Conservation (phyloP, 306 rosid species). For the Castanospermum australe region DNA sequence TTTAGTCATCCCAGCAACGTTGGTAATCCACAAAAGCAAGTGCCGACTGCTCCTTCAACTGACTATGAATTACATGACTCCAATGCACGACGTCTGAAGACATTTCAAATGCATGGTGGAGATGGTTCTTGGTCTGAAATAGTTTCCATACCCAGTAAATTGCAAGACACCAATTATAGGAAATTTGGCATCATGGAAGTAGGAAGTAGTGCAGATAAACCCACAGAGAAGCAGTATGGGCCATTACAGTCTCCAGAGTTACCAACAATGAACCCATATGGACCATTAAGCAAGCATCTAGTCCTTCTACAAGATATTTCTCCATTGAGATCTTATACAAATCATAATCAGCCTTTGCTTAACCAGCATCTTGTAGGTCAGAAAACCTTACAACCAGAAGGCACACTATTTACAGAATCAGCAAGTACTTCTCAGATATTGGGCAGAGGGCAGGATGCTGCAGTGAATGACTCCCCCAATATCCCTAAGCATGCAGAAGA, state of each 20-base stretch:
- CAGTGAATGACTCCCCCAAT: conserved; percentile 17
- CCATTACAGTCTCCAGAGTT: conserved; percentile 24
- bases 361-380: conserved; percentile 21
- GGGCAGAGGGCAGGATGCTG: conserved; percentile 18
- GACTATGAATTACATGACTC: conserved; percentile 23
- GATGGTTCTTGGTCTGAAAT: conserved; percentile 45
- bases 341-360: conserved; percentile 11
- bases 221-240: conserved; percentile 23
- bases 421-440: conserved; percentile 12
- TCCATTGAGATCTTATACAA: not conserved
- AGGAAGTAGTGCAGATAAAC: conserved; percentile 18
- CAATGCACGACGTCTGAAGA: conserved; percentile 25
- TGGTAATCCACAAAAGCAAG: conserved; percentile 25
- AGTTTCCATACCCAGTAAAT: conserved; percentile 23
- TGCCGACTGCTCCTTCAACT: conserved; percentile 27
- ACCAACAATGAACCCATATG: conserved; percentile 25
- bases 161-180: conserved; percentile 10
- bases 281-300: conserved; percentile 25
- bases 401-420: conserved; percentile 20
- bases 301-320: conserved; percentile 19
- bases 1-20: conserved; percentile 31
- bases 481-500: conserved; percentile 21
- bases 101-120: conserved; percentile 39
- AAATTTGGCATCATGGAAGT: conserved; percentile 28
- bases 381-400: conserved; percentile 25